Base-by-base conservation (phyloP, 306 rosid species). In the Prunus fruticosa region DNA sequence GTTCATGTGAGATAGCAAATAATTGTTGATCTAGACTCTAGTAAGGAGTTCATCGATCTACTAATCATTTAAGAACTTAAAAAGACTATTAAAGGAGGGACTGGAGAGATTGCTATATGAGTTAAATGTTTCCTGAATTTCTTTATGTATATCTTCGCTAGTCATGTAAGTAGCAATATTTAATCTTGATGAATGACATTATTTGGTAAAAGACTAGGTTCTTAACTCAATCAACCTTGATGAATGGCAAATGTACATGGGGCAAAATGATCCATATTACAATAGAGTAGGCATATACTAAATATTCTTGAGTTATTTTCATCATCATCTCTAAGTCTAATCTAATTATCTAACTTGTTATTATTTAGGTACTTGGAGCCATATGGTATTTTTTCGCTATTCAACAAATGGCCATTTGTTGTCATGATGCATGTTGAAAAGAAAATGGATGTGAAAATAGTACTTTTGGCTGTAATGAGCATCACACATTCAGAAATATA, bases 31-130 rank as follows among this genome's bases (percentile, higher is more conserved):
- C 34, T 30, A 30, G 34, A 30, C 6, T 30, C 34, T 28, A 22
- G 22, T 79, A 72, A 0, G 15, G 83, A 14, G 66, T 80, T 22
- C 53, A 67, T 61, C 72, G 79, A 68, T 80, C 72, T 67, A 60
- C 58, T 3, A 52, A 0, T 60, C n/a, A 2, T 49, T 11, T 3
- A 30, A 52, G n/a, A 71, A 11, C 30, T 6, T 1, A 53, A 1
- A 8, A 2, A 1, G 34, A 30, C 8, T 18, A 2, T 8, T 14
- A n/a, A 5, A 0, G 50, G 2, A 1, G 7, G 9, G 45, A 6
- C 10, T 6, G 3, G 13, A 50, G 62, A 69, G 6, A 53, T 18
- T 52, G 4, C 51, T 0, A n/a, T 11, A 52, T 52, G 63, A 32
- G 28, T 71, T 0, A 67, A 67, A 34, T 34, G 62, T 74, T 50